A percentile compares a stretch with the other conserved stretches of the same genome.
Conservation (phyloP, 805 yeast genomes). For the Candida manassasensis region DNA sequence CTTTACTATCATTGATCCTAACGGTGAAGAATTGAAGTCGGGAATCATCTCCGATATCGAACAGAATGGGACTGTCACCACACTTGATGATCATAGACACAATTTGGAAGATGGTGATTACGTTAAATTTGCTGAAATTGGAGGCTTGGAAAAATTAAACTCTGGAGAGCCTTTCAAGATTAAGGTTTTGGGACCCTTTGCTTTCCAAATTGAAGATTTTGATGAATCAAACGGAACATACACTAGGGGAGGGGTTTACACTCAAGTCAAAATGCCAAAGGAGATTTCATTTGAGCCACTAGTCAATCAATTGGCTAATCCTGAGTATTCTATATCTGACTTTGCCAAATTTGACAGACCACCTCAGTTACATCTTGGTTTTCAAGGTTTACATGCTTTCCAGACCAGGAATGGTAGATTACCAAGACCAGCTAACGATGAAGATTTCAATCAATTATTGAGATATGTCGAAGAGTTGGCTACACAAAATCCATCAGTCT, state of each 20-base stretch:
- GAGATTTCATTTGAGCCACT: constrained; percentile 60
- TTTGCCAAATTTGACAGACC: constrained; percentile 94
- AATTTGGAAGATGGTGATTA: constrained; percentile 89
- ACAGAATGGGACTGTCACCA: constrained; percentile 84
- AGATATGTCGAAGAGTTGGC: constrained; percentile 57
- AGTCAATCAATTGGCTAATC: constrained; percentile 59
- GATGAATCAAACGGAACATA: constrained; percentile 58
- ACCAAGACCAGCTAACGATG: constrained; percentile 73
- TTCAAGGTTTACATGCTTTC: constrained; percentile 82
- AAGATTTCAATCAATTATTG: constrained; percentile 67
- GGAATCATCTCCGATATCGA: constrained; percentile 92
- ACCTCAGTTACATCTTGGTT: constrained; percentile 83
- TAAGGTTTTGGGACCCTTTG: constrained; percentile 90
- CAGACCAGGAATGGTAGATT: constrained; percentile 52
- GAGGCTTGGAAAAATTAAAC: constrained; percentile 72
- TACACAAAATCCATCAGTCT: constrained; percentile 49
- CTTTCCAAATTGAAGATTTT: constrained; percentile 65
- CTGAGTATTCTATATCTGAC: constrained; percentile 79
- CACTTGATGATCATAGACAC: constrained; percentile 87
- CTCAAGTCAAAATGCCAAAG: constrained; percentile 84
- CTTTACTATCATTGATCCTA: constrained; percentile 76
- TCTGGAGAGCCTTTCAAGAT: constrained; percentile 71
- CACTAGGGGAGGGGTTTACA: constrained; percentile 80
- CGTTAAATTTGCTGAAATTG: constrained; percentile 81
- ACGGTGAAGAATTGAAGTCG: constrained; percentile 86